These are phyloP conservation scores for Pythium scleroteichum DNA, from an alignment of 352 stramenopile species.

Conservation along the genomic window DNA sequence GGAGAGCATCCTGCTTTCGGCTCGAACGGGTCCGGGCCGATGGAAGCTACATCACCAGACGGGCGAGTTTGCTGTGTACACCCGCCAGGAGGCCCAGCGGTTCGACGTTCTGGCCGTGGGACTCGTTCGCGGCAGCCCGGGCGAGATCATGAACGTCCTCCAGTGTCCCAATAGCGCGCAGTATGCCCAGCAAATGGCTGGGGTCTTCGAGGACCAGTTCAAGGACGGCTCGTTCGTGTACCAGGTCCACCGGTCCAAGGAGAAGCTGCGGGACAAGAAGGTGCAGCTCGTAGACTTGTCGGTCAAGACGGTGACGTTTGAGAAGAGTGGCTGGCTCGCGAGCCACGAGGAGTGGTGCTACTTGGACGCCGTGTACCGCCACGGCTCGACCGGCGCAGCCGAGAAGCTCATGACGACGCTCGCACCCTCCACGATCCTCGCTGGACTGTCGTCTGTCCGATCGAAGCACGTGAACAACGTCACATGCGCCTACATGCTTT, in stretches of 20 bases:
- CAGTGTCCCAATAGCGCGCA: slow-evolving; percentile 14
- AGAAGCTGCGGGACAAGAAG: background rate
- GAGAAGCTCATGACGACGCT: slow-evolving; percentile 26
- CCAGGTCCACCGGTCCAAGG: background rate
- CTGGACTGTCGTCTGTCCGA: background rate
- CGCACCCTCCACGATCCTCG: background rate
- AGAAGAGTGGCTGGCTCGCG: slow-evolving; percentile 6
- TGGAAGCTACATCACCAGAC: background rate
- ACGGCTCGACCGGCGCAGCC: background rate
- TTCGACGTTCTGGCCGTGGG: slow-evolving; percentile 20
- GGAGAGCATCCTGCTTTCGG: slow-evolving; percentile 10
- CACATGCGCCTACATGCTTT: slow-evolving; percentile 17
- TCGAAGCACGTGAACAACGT: slow-evolving; percentile 19
- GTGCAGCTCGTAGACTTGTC: slow-evolving; percentile 13
- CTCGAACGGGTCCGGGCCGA: slow-evolving; percentile 9
- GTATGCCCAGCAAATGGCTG: slow-evolving; percentile 23
- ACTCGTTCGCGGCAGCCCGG: slow-evolving; percentile 8
- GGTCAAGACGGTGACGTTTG: slow-evolving; percentile 26
- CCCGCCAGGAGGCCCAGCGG: slow-evolving; percentile 10
- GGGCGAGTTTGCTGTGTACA: slow-evolving; percentile 16
- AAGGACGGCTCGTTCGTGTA: slow-evolving; percentile 18
- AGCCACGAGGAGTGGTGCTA: slow-evolving; percentile 27
- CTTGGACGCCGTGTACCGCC: slow-evolving; percentile 18
- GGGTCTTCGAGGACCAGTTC: slow-evolving; percentile 21
- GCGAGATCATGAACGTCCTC: slow-evolving; percentile 24